These are phyloP conservation scores for Oryza nivara DNA, from an alignment of 176 grass and related monocot genomes.

Conservation along the genomic window DNA sequence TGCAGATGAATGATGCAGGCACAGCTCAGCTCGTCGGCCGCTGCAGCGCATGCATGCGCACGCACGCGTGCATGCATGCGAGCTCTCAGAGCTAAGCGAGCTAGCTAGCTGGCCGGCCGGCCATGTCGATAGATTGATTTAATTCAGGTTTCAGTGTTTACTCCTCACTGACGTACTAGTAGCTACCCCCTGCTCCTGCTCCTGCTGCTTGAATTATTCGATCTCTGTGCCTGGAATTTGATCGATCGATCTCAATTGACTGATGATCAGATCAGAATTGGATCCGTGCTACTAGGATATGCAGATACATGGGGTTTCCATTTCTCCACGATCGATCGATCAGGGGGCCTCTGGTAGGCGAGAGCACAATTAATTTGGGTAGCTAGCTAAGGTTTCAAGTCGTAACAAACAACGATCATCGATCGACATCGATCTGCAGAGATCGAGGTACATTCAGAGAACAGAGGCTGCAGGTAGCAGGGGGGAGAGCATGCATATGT, in stretches of 20 bases:
- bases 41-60: neutral
- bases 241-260: neutral
- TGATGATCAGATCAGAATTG: neutral
- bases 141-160: neutral
- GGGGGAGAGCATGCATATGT: neutral
- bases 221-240: neutral
- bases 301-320: neutral
- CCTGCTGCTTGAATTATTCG: neutral
- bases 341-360: neutral
- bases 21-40: neutral
- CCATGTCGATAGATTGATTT: neutral
- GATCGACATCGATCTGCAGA: neutral
- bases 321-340: neutral
- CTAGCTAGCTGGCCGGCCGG: neutral
- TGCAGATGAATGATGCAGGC: neutral
- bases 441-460: neutral
- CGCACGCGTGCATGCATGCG: neutral
- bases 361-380: neutral
- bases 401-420: neutral
- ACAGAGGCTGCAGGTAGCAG: neutral
- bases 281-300: too few species aligned
- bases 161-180: neutral
- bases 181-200: neutral
- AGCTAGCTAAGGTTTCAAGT: neutral
- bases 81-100: neutral